A percentile compares a stretch with the other conserved stretches of the same genome.
phyloP scores from a whole-genome alignment of 139 green algal genomes.

The Nannochloris sp. region DNA sequence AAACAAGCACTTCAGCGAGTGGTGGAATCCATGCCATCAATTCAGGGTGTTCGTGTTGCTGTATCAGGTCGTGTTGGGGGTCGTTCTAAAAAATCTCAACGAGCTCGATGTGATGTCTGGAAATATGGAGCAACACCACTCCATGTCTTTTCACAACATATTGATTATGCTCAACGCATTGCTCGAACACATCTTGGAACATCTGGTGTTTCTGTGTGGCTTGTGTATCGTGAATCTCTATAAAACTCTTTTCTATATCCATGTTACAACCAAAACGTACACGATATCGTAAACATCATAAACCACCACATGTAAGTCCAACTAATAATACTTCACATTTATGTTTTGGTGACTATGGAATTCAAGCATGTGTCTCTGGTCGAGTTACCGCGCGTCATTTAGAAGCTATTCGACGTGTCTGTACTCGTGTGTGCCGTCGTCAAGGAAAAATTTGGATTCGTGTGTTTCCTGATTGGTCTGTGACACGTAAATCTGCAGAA shows the following conservation, averaged over 20 bases:
- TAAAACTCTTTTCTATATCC: conserved; percentile 38
- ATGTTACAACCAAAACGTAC: conserved; percentile 59
- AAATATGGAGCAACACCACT: conserved; percentile 28
- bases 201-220: conserved; percentile 9
- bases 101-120: conserved; percentile 14
- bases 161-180: conserved; percentile 17
- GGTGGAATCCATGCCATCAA: conserved; percentile 5
- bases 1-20: conserved; percentile 14
- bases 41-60: conserved; percentile 24
- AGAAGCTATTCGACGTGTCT: conserved; percentile 41
- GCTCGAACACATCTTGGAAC: conserved; percentile 20
- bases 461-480: conserved; percentile 45
- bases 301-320: conserved; percentile 18
- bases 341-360: conserved; percentile 28
- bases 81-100: conserved; percentile 29
- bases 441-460: conserved; percentile 48
- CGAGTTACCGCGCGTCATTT: conserved; percentile 36
- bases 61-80: conserved; percentile 22
- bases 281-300: conserved; percentile 50
- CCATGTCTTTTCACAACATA: conserved; percentile 9
- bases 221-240: not conserved
- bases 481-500: conserved; percentile 47
- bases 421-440: conserved; percentile 43
- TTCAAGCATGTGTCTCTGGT: conserved; percentile 34
- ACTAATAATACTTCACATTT: conserved; percentile 19